These are phyloP conservation scores for Verticillium nubilum DNA, from an alignment of 2,329 filamentous ascomycete species.

Conservation along the genomic window DNA sequence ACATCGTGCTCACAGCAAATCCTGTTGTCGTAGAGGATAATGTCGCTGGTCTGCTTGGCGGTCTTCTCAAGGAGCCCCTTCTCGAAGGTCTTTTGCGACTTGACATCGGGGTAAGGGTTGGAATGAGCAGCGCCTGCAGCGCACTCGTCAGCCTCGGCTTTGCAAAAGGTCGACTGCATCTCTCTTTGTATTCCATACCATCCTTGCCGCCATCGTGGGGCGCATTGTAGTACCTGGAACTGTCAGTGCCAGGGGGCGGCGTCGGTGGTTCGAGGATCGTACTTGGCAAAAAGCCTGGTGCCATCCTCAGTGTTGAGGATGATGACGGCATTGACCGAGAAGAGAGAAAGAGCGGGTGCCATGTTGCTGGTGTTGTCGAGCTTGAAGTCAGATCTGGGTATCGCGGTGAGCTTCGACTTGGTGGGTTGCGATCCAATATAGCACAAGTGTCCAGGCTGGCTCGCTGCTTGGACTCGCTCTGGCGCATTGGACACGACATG, in stretches of 20 bases:
- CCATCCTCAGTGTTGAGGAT: slow-evolving; percentile 83
- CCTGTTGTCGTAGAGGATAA: slow-evolving; percentile 95
- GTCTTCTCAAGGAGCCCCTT: slow-evolving; percentile 96
- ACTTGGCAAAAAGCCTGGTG: slow-evolving; percentile 88
- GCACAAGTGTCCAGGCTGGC: slow-evolving; percentile 1
- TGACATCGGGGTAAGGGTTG: slow-evolving; percentile 81
- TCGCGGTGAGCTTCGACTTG: not conserved
- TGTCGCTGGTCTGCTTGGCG: slow-evolving; percentile 89
- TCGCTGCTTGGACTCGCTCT: not conserved
- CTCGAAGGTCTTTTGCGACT: slow-evolving; percentile 94
- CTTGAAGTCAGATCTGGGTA: not conserved
- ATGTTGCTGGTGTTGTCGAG: slow-evolving; percentile 34
- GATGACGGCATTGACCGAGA: slow-evolving; percentile 71
- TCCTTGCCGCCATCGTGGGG: slow-evolving; percentile 36
- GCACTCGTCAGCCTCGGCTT: not conserved
- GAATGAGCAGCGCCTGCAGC: not conserved
- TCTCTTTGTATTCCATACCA: slow-evolving; percentile 6
- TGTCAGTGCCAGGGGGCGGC: slow-evolving; percentile 30
- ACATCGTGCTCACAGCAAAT: slow-evolving; percentile 35
- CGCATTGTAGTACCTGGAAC: slow-evolving; percentile 31
- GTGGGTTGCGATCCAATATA: not conserved
- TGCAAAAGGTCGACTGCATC: not conserved
- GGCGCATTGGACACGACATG: not conserved
- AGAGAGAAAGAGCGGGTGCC: slow-evolving; percentile 70
- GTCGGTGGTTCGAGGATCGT: slow-evolving; percentile 58